Evolutionary conservation across 2,329 filamentous ascomycete genomes (phyloP).

Genomic region (Cladophialophora chaetospira): DNA sequence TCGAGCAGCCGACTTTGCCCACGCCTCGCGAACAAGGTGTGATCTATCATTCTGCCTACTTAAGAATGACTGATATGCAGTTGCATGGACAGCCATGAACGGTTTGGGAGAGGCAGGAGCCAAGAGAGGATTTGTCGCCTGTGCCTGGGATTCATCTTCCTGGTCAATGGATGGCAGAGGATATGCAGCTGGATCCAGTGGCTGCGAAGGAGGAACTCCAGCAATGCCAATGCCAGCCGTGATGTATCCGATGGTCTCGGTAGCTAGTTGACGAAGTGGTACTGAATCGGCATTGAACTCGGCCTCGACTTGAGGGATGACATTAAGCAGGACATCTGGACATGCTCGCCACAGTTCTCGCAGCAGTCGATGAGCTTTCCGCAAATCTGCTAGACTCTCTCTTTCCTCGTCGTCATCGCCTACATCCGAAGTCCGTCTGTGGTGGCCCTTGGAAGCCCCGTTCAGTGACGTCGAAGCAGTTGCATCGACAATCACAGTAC

Average conservation of each 20-base stretch:
- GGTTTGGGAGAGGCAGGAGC: slow-evolving; percentile 85
- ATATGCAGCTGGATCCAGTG: slow-evolving; percentile 79
- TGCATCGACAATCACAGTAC: slow-evolving; percentile 90
- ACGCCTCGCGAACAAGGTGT: slow-evolving; percentile 76
- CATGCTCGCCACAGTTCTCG: slow-evolving; percentile 92
- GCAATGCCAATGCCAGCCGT: slow-evolving; percentile 90
- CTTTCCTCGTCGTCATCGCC: slow-evolving; percentile 71
- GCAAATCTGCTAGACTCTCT: slow-evolving; percentile 81
- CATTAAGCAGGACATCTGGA: slow-evolving; percentile 84
- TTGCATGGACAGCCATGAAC: slow-evolving; percentile 78
- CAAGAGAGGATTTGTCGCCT: slow-evolving; percentile 64
- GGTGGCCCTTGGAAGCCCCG: slow-evolving; percentile 46
- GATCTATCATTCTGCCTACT: slow-evolving; percentile 86
- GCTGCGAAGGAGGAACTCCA: slow-evolving; percentile 72
- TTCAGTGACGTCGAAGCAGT: slow-evolving; percentile 44
- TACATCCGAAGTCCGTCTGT: slow-evolving; percentile 53
- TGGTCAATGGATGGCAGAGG: slow-evolving; percentile 66
- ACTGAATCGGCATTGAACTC: slow-evolving; percentile 89
- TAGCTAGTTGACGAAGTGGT: slow-evolving; percentile 81
- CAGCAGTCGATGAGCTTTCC: slow-evolving; percentile 85
- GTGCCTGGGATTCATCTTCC: slow-evolving; percentile 56
- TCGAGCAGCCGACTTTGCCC: slow-evolving; percentile 80
- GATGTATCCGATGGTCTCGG: slow-evolving; percentile 93
- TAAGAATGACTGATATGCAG: slow-evolving; percentile 81
- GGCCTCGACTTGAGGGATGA: slow-evolving; percentile 89